Percentiles rank a stretch among this genome's conserved stretches.
phyloP scores from a whole-genome alignment of 164 flowering plant species.

The Berberis vulgaris region DNA sequence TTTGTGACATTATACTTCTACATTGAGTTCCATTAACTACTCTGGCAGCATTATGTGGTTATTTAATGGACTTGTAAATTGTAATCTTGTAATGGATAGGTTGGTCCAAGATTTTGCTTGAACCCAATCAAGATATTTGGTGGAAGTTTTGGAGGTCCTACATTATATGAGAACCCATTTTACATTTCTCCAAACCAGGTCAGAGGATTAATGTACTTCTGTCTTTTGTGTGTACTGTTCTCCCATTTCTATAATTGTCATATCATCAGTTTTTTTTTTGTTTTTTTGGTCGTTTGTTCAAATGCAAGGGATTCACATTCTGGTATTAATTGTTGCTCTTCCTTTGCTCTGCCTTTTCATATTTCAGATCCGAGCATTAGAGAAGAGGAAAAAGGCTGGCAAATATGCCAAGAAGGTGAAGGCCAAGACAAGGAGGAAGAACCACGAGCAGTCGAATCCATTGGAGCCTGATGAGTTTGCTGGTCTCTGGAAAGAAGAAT shows the following conservation, averaged over 20 bases:
- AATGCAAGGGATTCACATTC: no score
- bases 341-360: no score
- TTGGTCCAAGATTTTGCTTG: slow-evolving; percentile 10
- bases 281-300: no score
- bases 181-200: slow-evolving; percentile 11
- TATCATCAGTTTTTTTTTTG: no score
- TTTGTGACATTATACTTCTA: slow-evolving; percentile 6
- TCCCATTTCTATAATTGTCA: no score
- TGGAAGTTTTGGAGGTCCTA: slow-evolving; percentile 10
- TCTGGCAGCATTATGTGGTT: neutral
- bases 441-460: slow-evolving; percentile 68
- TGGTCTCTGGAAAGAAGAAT: slow-evolving; percentile 68
- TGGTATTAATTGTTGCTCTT: no score
- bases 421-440: slow-evolving; percentile 85
- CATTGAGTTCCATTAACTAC: neutral
- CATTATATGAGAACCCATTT: slow-evolving; percentile 8
- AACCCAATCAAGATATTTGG: slow-evolving; percentile 7
- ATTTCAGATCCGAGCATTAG: slow-evolving; percentile 62
- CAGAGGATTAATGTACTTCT: neutral
- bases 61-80: neutral
- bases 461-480: slow-evolving; percentile 83
- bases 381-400: slow-evolving; percentile 75
- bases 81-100: slow-evolving; percentile 3
- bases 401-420: slow-evolving; percentile 85
- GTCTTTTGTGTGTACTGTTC: no score